A percentile compares a stretch with the other conserved stretches of the same genome.
Conservation (phyloP, 2,329 filamentous ascomycete species). For the Emericellopsis cladophorae region DNA sequence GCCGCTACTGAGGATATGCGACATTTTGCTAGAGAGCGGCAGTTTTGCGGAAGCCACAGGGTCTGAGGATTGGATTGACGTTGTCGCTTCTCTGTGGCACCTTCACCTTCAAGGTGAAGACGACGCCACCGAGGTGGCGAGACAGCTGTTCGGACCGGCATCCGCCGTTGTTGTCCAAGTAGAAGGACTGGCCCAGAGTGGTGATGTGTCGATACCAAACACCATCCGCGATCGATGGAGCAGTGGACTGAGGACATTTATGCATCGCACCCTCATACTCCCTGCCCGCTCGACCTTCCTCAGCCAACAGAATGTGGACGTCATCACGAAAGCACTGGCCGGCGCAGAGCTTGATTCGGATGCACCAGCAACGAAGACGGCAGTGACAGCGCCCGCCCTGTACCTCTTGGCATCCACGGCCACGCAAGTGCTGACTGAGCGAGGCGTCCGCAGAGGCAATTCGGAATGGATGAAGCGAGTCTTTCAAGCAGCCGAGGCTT, state of each 20-base stretch:
- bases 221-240: slow-evolving; percentile 24
- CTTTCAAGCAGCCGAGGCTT: slow-evolving; percentile 17
- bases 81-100: slow-evolving; percentile 34
- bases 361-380: slow-evolving; percentile 3
- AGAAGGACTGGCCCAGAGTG: slow-evolving; percentile 12
- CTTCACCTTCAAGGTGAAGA: slow-evolving; percentile 36
- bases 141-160: slow-evolving; percentile 26
- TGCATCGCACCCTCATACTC: slow-evolving; percentile 37
- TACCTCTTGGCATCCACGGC: slow-evolving; percentile 26
- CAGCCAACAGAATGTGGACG: slow-evolving; percentile 25
- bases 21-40: slow-evolving; percentile 19
- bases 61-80: slow-evolving; percentile 33
- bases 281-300: slow-evolving; percentile 35
- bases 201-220: slow-evolving; percentile 11
- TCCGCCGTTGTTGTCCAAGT: slow-evolving; percentile 26
- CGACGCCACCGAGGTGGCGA: slow-evolving; percentile 35
- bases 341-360: slow-evolving; percentile 20
- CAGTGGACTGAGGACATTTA: slow-evolving; percentile 31
- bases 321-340: slow-evolving; percentile 26
- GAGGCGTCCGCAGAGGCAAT: slow-evolving; percentile 18
- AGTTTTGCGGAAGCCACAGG: slow-evolving; percentile 19
- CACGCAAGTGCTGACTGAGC: slow-evolving; percentile 9
- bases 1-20: slow-evolving; percentile 32
- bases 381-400: slow-evolving; percentile 25
- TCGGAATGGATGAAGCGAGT: slow-evolving; percentile 24